Evolutionary conservation across 192 early-diverging fungal species (phyloP).

Genomic region (Backusella australiensis): DNA sequence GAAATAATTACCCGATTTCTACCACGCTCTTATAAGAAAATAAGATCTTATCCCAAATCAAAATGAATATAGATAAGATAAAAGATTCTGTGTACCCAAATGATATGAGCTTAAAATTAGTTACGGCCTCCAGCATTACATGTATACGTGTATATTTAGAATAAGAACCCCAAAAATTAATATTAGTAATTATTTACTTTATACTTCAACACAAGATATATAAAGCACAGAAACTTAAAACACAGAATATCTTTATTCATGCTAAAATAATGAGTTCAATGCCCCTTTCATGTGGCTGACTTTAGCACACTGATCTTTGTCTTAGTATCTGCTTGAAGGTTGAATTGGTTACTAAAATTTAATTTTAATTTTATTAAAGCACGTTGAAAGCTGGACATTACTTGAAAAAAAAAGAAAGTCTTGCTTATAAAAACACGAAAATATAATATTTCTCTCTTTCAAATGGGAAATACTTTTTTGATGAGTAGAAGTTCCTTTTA

Average conservation of each 20-base stretch:
- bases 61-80: background rate
- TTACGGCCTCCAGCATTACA: background rate
- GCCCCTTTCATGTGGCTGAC: background rate
- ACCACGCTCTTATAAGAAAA: background rate
- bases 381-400: background rate
- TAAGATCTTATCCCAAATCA: background rate
- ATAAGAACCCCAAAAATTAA: background rate
- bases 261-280: background rate
- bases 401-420: background rate
- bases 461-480: background rate
- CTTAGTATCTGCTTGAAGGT: background rate
- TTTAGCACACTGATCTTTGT: background rate
- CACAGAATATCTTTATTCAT: background rate
- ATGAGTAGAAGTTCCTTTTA: background rate
- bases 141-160: background rate
- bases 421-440: background rate
- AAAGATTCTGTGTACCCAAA: background rate
- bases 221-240: background rate
- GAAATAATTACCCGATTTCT: constrained; percentile 7
- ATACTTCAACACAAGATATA: background rate
- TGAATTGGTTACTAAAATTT: background rate
- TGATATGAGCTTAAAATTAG: background rate
- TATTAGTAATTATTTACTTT: background rate
- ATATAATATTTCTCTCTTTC: background rate
- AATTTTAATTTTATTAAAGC: background rate